Evolutionary conservation across 2,329 filamentous ascomycete genomes (phyloP).

Genomic region (Diplodia seriata): DNA sequence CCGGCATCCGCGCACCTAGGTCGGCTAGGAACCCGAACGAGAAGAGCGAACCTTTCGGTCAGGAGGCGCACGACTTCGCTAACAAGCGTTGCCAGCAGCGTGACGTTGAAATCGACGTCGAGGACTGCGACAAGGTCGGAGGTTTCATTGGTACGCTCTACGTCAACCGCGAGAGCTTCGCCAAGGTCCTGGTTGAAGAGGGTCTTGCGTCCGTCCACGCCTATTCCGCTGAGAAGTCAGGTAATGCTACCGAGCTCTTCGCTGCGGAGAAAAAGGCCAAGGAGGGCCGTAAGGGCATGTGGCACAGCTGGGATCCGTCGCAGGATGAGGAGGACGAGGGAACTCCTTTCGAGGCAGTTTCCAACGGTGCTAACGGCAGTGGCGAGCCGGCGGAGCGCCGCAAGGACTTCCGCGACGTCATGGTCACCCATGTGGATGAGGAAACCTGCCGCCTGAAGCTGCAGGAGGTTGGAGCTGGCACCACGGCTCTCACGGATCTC

Average conservation of each 20-base stretch:
- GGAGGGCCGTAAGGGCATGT: constrained; percentile 84
- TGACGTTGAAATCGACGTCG: constrained; percentile 93
- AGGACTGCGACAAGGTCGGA: constrained; percentile 94
- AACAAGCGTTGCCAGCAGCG: constrained; percentile 89
- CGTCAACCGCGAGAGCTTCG: constrained; percentile 93
- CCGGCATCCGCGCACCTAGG: constrained; percentile 87
- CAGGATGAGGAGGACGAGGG: constrained; percentile 72
- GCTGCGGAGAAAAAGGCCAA: constrained; percentile 89
- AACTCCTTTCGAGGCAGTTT: constrained; percentile 53
- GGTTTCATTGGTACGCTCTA: constrained; percentile 96
- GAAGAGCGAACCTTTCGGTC: constrained; percentile 88
- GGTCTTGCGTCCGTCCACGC: constrained; percentile 90
- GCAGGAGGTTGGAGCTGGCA: constrained; percentile 87
- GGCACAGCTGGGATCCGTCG: constrained; percentile 93
- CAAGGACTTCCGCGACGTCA: constrained; percentile 92
- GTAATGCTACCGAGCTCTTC: constrained; percentile 85
- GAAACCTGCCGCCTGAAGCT: constrained; percentile 83
- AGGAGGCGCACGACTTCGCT: constrained; percentile 92
- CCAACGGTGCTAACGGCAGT: constrained; percentile 59
- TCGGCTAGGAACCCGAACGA: constrained; percentile 83
- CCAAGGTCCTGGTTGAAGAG: constrained; percentile 91
- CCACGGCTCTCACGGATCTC: constrained; percentile 80
- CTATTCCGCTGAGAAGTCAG: constrained; percentile 95
- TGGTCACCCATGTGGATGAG: constrained; percentile 87
- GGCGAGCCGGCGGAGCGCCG: constrained; percentile 64